These are phyloP conservation scores for Kwoniella shivajii DNA, from an alignment of 1,284 basidiomycete genomes.

Conservation along the genomic window DNA sequence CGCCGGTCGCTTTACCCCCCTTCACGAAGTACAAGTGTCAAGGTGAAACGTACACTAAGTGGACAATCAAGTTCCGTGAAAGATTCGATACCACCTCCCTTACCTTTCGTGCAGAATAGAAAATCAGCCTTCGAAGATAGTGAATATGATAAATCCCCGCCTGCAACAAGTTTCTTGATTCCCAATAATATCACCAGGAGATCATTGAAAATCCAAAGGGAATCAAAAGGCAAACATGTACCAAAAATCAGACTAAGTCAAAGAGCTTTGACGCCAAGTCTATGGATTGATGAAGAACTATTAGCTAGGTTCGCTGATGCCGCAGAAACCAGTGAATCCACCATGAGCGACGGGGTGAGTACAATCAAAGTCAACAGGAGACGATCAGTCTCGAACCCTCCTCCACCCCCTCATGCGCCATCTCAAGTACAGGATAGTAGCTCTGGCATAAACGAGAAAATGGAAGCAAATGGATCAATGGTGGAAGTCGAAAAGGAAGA, in stretches of 20 bases:
- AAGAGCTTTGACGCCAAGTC: slow-evolving; percentile 18
- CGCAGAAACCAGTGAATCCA: background rate
- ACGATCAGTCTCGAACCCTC: no score
- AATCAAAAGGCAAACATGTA: slow-evolving; percentile 13
- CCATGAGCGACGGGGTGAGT: background rate
- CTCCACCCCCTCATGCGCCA: background rate
- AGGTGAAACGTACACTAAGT: background rate
- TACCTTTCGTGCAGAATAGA: background rate
- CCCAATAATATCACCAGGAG: background rate
- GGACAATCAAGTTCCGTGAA: background rate
- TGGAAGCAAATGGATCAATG: background rate
- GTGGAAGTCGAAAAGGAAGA: background rate
- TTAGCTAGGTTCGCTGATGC: slow-evolving; percentile 11
- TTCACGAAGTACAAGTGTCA: background rate
- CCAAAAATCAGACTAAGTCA: slow-evolving; percentile 10
- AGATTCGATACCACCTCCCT: background rate
- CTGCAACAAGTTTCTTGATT: background rate
- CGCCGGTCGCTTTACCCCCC: background rate
- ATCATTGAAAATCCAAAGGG: slow-evolving; percentile 9
- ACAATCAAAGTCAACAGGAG: background rate
- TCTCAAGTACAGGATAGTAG: background rate
- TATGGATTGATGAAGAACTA: slow-evolving; percentile 21
- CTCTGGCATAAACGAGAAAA: background rate
- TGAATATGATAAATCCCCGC: background rate
- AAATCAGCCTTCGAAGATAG: slow-evolving; percentile 2